Conservation (phyloP, 176 grass and related monocot species). For the Cenchrus americanus region DNA sequence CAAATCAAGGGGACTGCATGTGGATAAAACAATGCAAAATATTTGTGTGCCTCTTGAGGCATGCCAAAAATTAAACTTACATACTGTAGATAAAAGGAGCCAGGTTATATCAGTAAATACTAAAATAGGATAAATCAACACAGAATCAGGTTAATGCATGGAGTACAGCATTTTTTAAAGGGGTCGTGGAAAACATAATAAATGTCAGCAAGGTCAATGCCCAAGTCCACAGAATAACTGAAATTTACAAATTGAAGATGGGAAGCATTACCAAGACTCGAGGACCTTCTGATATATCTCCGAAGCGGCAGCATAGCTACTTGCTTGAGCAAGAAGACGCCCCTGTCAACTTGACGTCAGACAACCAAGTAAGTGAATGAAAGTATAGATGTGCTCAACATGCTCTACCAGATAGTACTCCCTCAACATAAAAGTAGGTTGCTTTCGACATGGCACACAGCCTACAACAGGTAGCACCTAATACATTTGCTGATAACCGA, state of each 20-base stretch:
- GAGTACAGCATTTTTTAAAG: background rate
- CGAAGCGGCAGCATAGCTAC: constrained; percentile 67
- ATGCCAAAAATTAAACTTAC: background rate
- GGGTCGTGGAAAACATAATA: background rate
- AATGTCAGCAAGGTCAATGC: background rate
- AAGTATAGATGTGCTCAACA: constrained; percentile 19
- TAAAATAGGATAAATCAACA: constrained; percentile 17
- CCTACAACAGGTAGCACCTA: background rate
- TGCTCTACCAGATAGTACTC: constrained; percentile 17
- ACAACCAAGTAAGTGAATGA: constrained; percentile 61
- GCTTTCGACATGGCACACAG: background rate
- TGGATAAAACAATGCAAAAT: constrained; percentile 26
- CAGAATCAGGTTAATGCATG: background rate
- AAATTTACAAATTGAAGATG: constrained; percentile 6
- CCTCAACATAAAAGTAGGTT: background rate
- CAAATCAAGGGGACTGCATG: background rate
- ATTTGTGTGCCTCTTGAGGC: background rate
- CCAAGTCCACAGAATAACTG: constrained; percentile 13
- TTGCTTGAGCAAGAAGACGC: constrained; percentile 78
- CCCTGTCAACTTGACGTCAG: constrained; percentile 97
- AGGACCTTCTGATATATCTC: constrained; percentile 86
- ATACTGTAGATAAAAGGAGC: constrained; percentile 1
- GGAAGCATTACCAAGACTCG: constrained; percentile 72
- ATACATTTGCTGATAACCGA: background rate
- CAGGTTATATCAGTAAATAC: constrained; percentile 6